phyloP scores from a whole-genome alignment of 1,284 basidiomycete genomes.

The Exobasidium rhododendri region DNA sequence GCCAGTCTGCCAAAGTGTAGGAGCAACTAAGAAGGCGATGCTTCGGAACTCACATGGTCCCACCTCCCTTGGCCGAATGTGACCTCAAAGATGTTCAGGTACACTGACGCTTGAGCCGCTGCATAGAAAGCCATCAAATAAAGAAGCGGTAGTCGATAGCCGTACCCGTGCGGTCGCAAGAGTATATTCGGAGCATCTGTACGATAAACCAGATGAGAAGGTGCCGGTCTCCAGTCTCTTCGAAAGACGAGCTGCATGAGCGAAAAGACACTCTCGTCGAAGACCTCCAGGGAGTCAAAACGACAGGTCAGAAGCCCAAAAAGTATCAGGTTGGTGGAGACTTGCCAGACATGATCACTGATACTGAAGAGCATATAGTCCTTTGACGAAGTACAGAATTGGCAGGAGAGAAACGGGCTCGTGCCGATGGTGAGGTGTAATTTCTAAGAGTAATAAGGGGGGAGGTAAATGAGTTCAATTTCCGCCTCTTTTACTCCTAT shows the following conservation, averaged over 20 bases:
- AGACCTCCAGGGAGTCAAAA: background rate
- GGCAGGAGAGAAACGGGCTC: conserved; percentile 12
- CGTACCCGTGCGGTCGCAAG: conserved; percentile 4
- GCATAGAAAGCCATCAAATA: conserved; percentile 2
- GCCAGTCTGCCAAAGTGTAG: too few species aligned
- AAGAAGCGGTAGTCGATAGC: background rate
- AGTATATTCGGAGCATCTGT: background rate
- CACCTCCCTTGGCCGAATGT: conserved; percentile 11
- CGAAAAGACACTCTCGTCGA: background rate
- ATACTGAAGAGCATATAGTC: conserved; percentile 15
- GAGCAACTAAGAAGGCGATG: too few species aligned
- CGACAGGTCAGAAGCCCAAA: conserved; percentile 14
- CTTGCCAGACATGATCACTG: conserved; percentile 3
- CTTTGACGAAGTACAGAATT: conserved; percentile 9
- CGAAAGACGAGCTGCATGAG: background rate
- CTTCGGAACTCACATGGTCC: conserved; percentile 18
- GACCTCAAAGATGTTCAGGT: conserved; percentile 4
- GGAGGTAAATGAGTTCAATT: too few species aligned
- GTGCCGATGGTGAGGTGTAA: conserved; percentile 13
- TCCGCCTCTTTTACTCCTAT: too few species aligned
- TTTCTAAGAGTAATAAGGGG: background rate
- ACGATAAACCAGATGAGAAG: background rate
- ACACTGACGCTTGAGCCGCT: background rate
- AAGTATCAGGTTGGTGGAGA: conserved; percentile 7
- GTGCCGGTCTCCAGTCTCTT: background rate